phyloP scores from a whole-genome alignment of 176 grass and related monocot genomes.

The Carex cristatella region DNA sequence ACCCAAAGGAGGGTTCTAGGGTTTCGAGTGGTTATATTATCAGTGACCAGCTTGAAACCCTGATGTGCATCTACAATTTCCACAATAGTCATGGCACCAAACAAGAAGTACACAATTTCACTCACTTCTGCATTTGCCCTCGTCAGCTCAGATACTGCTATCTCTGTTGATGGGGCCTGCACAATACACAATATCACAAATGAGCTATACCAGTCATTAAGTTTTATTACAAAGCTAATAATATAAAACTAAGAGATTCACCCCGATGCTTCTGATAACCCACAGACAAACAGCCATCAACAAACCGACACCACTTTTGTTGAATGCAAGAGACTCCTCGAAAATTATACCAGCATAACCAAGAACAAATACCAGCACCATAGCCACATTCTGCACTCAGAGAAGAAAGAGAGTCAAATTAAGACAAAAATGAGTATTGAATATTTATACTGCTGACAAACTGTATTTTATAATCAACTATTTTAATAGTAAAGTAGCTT shows the following conservation, averaged over 20 bases:
- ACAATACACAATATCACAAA: constrained; percentile 18
- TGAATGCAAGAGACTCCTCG: constrained; percentile 93
- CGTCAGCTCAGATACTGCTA: constrained; percentile 78
- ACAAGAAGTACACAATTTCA: constrained; percentile 98
- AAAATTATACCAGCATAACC: constrained; percentile 96
- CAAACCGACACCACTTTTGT: constrained; percentile 92
- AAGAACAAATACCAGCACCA: constrained; percentile 85
- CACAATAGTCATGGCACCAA: constrained; percentile 98
- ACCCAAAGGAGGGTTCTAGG: constrained; percentile 87
- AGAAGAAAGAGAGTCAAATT: constrained; percentile 27
- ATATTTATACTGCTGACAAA: background rate
- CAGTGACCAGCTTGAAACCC: constrained; percentile 94
- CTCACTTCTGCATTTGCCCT: constrained; percentile 74
- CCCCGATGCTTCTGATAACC: constrained; percentile 96
- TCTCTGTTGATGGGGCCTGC: constrained; percentile 74
- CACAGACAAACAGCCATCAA: constrained; percentile 93
- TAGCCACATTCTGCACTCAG: constrained; percentile 72
- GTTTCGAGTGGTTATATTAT: constrained; percentile 94
- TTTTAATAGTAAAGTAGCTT: constrained; percentile 9
- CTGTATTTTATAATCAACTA: background rate
- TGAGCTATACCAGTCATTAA: background rate
- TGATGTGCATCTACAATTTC: constrained; percentile 99
- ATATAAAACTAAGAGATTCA: constrained; percentile 31
- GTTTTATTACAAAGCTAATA: background rate
- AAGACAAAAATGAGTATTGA: background rate